Evolutionary conservation across 768 basidiomycete species (phyloP), one percentile per base, ranked within the genome.

Genomic region (Leccinum broughii): DNA sequence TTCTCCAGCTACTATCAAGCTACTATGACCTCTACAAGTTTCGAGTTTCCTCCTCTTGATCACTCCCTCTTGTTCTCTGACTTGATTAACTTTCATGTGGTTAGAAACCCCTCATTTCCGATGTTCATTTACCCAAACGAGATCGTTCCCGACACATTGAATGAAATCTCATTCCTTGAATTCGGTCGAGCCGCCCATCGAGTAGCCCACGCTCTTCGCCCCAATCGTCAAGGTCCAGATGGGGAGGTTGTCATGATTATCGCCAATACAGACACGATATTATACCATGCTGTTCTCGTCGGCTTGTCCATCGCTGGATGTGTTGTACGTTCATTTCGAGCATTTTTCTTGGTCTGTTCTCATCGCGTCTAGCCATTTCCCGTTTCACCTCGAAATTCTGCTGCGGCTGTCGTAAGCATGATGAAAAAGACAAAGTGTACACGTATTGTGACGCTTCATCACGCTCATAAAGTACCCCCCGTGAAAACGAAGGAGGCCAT

Each of bases 231-330:
- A 53, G 68, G 65, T 30, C 17, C 39, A 15, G 72, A 64, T 2
- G 61, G 54, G 6, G 59, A 72, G 4, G 55, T 70, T 3, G 64
- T 70, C 2, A 64, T 66, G 54, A 9, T 72, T 11, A 61, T 72
- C 1, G 70, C 65, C 4, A 69, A 69, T 8, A 67, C 61, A 0
- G 79, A 81, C 51, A 72, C 71, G 2, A 53, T 77, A 17, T 64
- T 75, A 14, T 70, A 78, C 52, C 74, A 77, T 41, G 70, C 74
- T 3, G 55, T 71, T 13, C 67, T 74, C 4, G 35, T 49, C 0
- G 78, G 79, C 6, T 71, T 81, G 51, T 68, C 78, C 2, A 67
- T 76, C 7, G 78, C 80, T 6, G 80, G 79, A 22, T 76, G 72
- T 58, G 55, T 72, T 0, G 74, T 74, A 55, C 30, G 69, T 62